Evolutionary conservation across 2,329 filamentous ascomycete genomes (phyloP), one percentile per base, ranked within the genome.

Genomic region (Phaeophleospora eucalypticola): DNA sequence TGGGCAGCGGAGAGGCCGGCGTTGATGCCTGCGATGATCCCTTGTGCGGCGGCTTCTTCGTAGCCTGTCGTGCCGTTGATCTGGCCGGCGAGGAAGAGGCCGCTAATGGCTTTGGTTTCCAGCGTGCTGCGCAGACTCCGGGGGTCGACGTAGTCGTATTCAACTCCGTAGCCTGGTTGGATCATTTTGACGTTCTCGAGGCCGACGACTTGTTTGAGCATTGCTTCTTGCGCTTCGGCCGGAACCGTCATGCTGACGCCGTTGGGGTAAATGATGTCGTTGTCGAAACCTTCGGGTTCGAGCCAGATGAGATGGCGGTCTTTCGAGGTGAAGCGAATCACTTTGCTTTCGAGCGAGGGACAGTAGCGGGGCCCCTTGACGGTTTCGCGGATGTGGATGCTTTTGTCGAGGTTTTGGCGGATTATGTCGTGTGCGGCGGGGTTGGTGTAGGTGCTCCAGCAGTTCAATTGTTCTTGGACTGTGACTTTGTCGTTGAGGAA

Each of bases 61-160:
- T 98, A 98, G 3, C 93, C 93, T 0, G 93, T 98, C 0, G 93
- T 98, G 37, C 93, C 93, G 67, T 98, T 98, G 68, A 98, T 96
- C 66, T 98, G 93, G 3, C 93, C 93, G 0, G 93, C 93, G 24
- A 98, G 78, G 70, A 87, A 98, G 10, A 98, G 79, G 1, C 93
- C 93, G 6, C 75, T 75, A 52, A 98, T 95, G 17, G 85, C 78
- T 68, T 97, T 98, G 1, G 93, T 97, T 68, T 98, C 93, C 6
- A 98, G 79, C 0, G 90, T 93, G n/a, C 86, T 82, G 54, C 84
- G 85, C 3, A 98, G 76, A 58, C 86, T 86, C 43, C 93, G 84
- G 15, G 93, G 93, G 64, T 98, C 93, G 15, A 98, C 88, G 66
- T 98, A 98, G 71, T 96, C 45, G 20, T 47, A 47, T 34, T 47